Base-by-base conservation (phyloP, 177 flowering plant species). In the Vitis hybrid region DNA sequence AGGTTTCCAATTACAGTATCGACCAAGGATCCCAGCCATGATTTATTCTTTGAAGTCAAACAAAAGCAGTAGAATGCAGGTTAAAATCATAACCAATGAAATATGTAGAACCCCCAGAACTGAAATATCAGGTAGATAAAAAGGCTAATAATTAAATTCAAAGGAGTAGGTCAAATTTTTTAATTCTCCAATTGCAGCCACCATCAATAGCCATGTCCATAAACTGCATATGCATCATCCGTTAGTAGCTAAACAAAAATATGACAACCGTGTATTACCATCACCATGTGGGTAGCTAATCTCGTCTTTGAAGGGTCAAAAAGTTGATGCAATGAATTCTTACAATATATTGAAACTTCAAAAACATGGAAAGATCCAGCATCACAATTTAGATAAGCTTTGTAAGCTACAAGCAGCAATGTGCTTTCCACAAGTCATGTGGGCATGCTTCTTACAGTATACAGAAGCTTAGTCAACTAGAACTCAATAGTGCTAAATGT, bases 11-110 rank as follows among this genome's bases (percentile, higher is more conserved):
- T 85, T 67, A 93, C 83, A 6, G 99, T 96, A 85, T 85, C 85
- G 80, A 96, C 84, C 71, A 96, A 76, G 23, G 99, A 96, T 60
- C 98, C 99, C 75, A 93, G 74, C 99, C 99, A 96, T 60, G 99
- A 93, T 70, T 85, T 86, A 72, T 96, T 96, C 99, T 96, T 71
- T 60, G 78, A 69, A 73, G n/a, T 58, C 58, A 75, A 66, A 54
- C 17, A 74, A 48, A 57, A 62, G 67, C 57, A 23, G 52, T 50
- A 48, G 65, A 23, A 74, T 26, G 56, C 23, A 65, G 49, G 62
- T 63, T 49, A 57, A 55, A 11, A 68, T 59, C 3, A 59, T 21
- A 11, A 67, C 51, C 54, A n/a, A 39, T 18, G 50, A 7, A 12
- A 15, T 11, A 7, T 3, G 30, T 17, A 11, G n/a, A 50, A 18